Evolutionary conservation across 1,284 basidiomycete genomes (phyloP).

Genomic region (Flammula alnicola): DNA sequence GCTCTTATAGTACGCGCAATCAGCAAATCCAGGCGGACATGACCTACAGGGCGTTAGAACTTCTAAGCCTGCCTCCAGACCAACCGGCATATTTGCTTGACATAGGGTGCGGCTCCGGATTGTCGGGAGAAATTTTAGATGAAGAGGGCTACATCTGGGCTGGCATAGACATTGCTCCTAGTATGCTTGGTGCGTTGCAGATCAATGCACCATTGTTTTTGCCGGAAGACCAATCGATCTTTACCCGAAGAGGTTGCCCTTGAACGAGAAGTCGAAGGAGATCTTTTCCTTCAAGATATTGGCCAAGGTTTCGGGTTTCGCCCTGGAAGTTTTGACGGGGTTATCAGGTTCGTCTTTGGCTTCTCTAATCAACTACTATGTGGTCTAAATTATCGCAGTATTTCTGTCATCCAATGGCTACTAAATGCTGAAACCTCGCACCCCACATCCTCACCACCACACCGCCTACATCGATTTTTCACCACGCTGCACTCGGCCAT

Average conservation of each 20-base stretch:
- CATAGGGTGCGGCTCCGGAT: constrained; percentile 97
- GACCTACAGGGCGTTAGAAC: constrained; percentile 94
- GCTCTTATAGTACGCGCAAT: constrained; percentile 78
- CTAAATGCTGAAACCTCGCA: constrained; percentile 95
- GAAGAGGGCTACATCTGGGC: constrained; percentile 95
- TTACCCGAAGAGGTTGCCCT: constrained; percentile 81
- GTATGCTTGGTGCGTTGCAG: constrained; percentile 83
- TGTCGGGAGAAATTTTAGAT: constrained; percentile 97
- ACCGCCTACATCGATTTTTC: constrained; percentile 93
- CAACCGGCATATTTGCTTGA: constrained; percentile 88
- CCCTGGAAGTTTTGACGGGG: constrained; percentile 96
- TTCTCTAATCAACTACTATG: background rate
- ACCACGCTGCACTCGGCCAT: constrained; percentile 94
- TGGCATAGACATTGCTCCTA: constrained; percentile 94
- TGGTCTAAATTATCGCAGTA: constrained; percentile 50
- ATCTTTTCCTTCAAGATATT: constrained; percentile 92
- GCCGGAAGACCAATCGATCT: constrained; percentile 1
- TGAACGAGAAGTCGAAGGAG: constrained; percentile 92
- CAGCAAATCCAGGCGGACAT: constrained; percentile 98
- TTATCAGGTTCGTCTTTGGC: constrained; percentile 76
- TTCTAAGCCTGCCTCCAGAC: constrained; percentile 81
- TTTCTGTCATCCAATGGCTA: constrained; percentile 98
- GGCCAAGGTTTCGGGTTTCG: constrained; percentile 95
- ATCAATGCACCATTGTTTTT: background rate
- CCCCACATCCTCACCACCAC: constrained; percentile 89